phyloP scores from a whole-genome alignment of 441 rosid species.

The Macaranga tanarius region DNA sequence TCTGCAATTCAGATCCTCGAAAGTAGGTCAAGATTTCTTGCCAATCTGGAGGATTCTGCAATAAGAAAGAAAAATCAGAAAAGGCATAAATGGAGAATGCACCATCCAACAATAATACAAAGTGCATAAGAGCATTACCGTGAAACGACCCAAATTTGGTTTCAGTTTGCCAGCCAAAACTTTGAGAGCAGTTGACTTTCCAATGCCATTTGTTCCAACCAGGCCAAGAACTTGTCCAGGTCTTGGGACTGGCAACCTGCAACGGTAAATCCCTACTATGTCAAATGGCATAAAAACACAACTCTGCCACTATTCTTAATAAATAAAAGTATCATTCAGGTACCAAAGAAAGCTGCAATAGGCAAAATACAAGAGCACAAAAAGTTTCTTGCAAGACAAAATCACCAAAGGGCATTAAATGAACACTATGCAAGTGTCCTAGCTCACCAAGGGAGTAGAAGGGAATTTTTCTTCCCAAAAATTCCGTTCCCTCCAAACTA shows the following conservation, averaged over 20 bases:
- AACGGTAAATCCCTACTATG: slow-evolving; percentile 11
- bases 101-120: slow-evolving; percentile 11
- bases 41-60: slow-evolving; percentile 99
- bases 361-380: background rate
- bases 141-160: slow-evolving; percentile 97
- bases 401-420: background rate
- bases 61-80: slow-evolving; percentile 7
- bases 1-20: slow-evolving; percentile 95
- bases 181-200: slow-evolving; percentile 96
- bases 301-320: background rate
- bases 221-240: slow-evolving; percentile 99
- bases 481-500: background rate
- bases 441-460: background rate
- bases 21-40: slow-evolving; percentile 95
- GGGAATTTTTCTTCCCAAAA: background rate
- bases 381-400: background rate
- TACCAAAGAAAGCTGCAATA: background rate
- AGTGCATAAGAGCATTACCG: slow-evolving; percentile 39
- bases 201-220: slow-evolving; percentile 98
- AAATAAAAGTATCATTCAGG: background rate
- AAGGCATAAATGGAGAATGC: slow-evolving; percentile 5
- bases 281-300: slow-evolving; percentile 22
- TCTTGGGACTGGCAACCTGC: slow-evolving; percentile 93
- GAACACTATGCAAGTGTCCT: background rate
- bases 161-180: slow-evolving; percentile 91